A percentile compares a stretch with the other conserved stretches of the same genome.
phyloP scores from a whole-genome alignment of 2,329 filamentous ascomycete genomes.

The Fusarium robinianum region DNA sequence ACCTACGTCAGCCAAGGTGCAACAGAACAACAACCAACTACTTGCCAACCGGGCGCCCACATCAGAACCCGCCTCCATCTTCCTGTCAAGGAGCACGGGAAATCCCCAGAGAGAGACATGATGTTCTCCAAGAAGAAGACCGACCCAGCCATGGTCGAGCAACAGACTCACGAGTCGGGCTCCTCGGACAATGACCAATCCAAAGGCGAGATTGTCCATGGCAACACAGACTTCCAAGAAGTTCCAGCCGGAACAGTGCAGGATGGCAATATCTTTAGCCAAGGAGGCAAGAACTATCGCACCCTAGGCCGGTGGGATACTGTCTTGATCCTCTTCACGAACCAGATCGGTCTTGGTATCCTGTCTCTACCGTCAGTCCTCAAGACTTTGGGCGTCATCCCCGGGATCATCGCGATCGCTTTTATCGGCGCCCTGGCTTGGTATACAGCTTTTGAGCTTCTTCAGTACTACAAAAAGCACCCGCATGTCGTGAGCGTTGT shows the following conservation, averaged over 20 bases:
- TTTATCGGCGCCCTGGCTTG: constrained; percentile 67
- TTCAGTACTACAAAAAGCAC: constrained; percentile 70
- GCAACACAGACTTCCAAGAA: constrained; percentile 21
- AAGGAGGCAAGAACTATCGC: constrained; percentile 35
- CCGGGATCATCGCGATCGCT: constrained; percentile 68
- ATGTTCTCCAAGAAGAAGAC: constrained; percentile 18
- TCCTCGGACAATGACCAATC: constrained; percentile 21
- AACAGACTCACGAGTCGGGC: constrained; percentile 12
- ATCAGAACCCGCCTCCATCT: neutral
- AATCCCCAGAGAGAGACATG: no score
- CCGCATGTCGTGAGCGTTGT: constrained; percentile 71
- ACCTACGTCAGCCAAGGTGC: no score
- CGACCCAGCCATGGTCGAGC: constrained; percentile 3
- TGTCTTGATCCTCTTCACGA: constrained; percentile 35
- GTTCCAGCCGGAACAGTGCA: constrained; percentile 21
- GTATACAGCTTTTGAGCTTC: constrained; percentile 51
- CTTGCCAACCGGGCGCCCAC: neutral
- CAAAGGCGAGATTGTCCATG: constrained; percentile 4
- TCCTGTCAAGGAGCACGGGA: constrained; percentile 1
- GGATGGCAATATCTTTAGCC: constrained; percentile 32
- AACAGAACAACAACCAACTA: no score
- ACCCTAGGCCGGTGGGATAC: constrained; percentile 35
- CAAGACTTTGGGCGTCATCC: constrained; percentile 67
- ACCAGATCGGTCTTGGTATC: constrained; percentile 40
- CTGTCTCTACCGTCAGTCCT: constrained; percentile 74